phyloP scores from a whole-genome alignment of 169 alveolate species.

The Eimeria praecox region DNA sequence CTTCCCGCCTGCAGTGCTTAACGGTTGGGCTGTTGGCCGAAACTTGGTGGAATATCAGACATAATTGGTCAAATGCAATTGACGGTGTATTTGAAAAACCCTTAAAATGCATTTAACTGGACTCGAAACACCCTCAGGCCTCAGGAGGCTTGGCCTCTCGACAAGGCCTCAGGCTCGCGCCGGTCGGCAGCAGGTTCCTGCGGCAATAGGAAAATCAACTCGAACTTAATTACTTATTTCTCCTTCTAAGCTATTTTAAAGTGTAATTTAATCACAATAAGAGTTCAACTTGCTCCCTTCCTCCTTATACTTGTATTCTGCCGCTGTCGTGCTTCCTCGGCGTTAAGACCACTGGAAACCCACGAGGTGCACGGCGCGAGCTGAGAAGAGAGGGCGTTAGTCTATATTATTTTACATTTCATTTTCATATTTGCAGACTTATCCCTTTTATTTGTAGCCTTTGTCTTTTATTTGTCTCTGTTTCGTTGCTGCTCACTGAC shows the following conservation, averaged over 20 bases:
- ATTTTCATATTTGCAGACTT: background rate
- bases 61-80: background rate
- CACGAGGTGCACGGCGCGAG: background rate
- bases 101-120: background rate
- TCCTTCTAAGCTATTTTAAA: background rate
- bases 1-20: conserved; percentile 1
- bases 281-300: background rate
- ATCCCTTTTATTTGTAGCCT: background rate
- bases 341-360: conserved; percentile 3
- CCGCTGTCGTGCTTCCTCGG: background rate
- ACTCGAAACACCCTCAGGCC: background rate
- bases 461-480: background rate
- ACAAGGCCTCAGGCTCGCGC: conserved; percentile 36
- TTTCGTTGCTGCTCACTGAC: background rate
- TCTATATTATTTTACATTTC: background rate
- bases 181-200: conserved; percentile 12
- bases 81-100: background rate
- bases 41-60: background rate
- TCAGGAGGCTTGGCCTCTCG: conserved; percentile 15
- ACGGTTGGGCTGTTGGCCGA: background rate
- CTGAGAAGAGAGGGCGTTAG: background rate
- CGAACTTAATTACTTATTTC: background rate
- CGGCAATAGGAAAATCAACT: background rate
- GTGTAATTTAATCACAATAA: background rate
- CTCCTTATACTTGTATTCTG: background rate